Percentiles rank a stretch among this genome's conserved stretches.
phyloP scores from a whole-genome alignment of 306 rosid species.

The Vigna reflexopilosa region DNA sequence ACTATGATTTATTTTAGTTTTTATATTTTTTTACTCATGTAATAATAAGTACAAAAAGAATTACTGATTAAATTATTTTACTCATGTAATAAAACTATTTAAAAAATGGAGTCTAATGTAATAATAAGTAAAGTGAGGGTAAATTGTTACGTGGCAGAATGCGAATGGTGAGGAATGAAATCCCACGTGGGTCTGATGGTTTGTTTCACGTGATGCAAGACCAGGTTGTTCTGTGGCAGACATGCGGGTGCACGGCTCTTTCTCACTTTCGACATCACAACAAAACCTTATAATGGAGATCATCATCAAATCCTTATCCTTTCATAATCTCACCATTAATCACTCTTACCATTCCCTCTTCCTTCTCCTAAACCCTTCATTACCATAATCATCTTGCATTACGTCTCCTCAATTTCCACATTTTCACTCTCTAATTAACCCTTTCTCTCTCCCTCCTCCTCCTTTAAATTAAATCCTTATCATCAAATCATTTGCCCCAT shows the following conservation, averaged over 20 bases:
- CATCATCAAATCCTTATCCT: conserved; percentile 54
- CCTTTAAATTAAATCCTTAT: background rate
- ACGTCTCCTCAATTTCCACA: background rate
- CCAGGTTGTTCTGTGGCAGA: conserved; percentile 46
- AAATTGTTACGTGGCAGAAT: conserved; percentile 30
- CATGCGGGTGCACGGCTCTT: conserved; percentile 41
- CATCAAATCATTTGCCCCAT: background rate
- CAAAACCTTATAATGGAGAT: conserved; percentile 40
- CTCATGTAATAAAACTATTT: too few relatives aligned
- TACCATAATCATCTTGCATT: background rate
- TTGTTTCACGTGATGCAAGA: conserved; percentile 57
- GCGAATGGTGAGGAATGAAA: conserved; percentile 37
- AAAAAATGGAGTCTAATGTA: too few relatives aligned
- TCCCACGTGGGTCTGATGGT: conserved; percentile 58
- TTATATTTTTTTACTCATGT: too few relatives aligned
- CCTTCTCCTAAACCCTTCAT: background rate
- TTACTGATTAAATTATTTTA: too few relatives aligned
- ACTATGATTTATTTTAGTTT: too few relatives aligned
- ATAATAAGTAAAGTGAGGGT: background rate
- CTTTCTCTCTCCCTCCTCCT: background rate
- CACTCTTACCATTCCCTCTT: background rate
- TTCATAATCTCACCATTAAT: background rate
- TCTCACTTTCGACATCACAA: conserved; percentile 18
- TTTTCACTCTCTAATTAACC: background rate
- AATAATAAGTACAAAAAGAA: too few relatives aligned